A percentile compares a stretch with the other conserved stretches of the same genome.
phyloP scores from a whole-genome alignment of 1,284 basidiomycete species.

The Boletus subluridellus region DNA sequence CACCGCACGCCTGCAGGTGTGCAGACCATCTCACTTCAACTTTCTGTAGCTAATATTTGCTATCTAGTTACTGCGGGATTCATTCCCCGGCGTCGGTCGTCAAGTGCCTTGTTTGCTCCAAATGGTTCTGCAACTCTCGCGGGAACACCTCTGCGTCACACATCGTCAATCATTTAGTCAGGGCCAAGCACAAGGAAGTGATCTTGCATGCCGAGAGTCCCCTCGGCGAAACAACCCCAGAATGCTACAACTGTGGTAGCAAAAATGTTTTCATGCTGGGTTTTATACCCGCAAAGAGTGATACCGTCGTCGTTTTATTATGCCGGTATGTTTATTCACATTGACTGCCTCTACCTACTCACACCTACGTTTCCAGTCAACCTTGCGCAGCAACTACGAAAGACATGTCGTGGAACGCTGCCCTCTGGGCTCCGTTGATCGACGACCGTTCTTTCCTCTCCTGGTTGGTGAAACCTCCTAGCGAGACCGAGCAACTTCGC shows the following conservation, averaged over 20 bases:
- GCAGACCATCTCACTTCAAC: constrained; percentile 27
- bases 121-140: constrained; percentile 99
- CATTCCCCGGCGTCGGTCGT: constrained; percentile 97
- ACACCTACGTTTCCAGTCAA: constrained; percentile 55
- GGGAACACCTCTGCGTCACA: constrained; percentile 98
- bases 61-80: constrained; percentile 91
- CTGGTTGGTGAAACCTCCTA: constrained; percentile 97
- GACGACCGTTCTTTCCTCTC: constrained; percentile 97
- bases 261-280: constrained; percentile 99
- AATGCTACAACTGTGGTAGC: constrained; percentile 99
- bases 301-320: constrained; percentile 97
- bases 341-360: constrained; percentile 4
- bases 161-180: constrained; percentile 98
- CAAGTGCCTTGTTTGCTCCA: constrained; percentile 92
- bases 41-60: constrained; percentile 8
- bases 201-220: constrained; percentile 93
- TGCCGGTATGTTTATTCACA: constrained; percentile 67
- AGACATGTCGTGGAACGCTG: constrained; percentile 98
- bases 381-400: constrained; percentile 97
- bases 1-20: constrained; percentile 91
- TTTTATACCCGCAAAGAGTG: constrained; percentile 98
- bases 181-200: constrained; percentile 99
- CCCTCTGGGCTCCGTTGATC: constrained; percentile 97
- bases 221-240: constrained; percentile 94
- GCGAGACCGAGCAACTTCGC: constrained; percentile 90